Evolutionary conservation across 2,329 filamentous ascomycete species (phyloP), one percentile per base, ranked within the genome.

Genomic region (Epichloe sp.): DNA sequence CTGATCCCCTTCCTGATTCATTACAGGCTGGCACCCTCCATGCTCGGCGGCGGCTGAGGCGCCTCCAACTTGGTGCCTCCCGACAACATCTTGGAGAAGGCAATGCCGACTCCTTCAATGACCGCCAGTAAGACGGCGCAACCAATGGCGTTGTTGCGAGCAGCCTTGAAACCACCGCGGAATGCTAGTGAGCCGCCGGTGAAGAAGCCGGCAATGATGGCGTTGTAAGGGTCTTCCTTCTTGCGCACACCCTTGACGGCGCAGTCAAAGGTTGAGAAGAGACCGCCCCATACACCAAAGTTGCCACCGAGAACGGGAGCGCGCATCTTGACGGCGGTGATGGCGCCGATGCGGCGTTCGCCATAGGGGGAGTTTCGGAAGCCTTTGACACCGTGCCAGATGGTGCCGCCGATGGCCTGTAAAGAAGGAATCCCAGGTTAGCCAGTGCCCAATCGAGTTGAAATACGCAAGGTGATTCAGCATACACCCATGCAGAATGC

Each of bases 161-260:
- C 89, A 21, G 91, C 88, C 74, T 88, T 90, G 68, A 85, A 85
- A 53, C 93, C 93, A 62, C 93, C 93, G 71, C 93, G 82, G 56
- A 97, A 83, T 48, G 93, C 93, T 36, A 98, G 78, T 34, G 91
- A 82, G 59, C 93, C 93, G 63, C 89, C 90, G 4, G 93, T 97
- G 70, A 96, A 91, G 77, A 96, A 96, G 50, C 93, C 93, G 42
- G 91, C 93, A 60, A 91, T 94, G 67, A 98, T 97, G 63, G 90
- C 89, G 72, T 97, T 97, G 75, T 89, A 97, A 14, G 93, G 89
- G 67, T 97, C 93, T 70, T 98, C 93, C 83, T 96, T 97, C 77
- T 93, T 88, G 58, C 89, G 77, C 52, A 91, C 74, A 52, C 91
- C 91, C 77, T 97, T 98, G 55, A 96, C 86, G 21, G 90, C 86